A percentile compares a stretch with the other conserved stretches of the same genome.
phyloP scores from a whole-genome alignment of 164 flowering plant species.

The Aristolochia contorta region DNA sequence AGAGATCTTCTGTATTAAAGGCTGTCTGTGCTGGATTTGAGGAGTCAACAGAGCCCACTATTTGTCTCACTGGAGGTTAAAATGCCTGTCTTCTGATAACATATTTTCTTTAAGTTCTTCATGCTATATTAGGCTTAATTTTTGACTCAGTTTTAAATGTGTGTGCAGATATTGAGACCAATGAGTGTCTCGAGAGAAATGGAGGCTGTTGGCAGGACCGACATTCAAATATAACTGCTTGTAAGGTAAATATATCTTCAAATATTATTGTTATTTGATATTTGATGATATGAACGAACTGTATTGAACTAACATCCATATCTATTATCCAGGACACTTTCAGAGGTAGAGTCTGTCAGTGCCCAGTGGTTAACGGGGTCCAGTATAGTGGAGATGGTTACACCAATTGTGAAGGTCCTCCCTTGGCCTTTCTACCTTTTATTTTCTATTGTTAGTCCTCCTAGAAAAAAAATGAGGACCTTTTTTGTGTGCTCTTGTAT shows the following conservation, averaged over 20 bases:
- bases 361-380: constrained; percentile 69
- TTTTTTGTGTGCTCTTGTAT: background rate
- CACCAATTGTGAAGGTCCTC: constrained; percentile 54
- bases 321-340: constrained; percentile 58
- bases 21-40: constrained; percentile 87
- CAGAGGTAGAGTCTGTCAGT: constrained; percentile 83
- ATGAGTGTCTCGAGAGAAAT: constrained; percentile 72
- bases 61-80: constrained; percentile 44
- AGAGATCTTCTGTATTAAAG: constrained; percentile 66
- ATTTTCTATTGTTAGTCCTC: background rate
- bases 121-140: too few species aligned
- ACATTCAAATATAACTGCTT: constrained; percentile 50
- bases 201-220: constrained; percentile 83
- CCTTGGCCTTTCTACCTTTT: background rate
- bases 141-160: too few species aligned
- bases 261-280: background rate
- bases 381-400: constrained; percentile 89
- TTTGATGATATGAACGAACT: too few species aligned
- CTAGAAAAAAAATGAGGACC: background rate
- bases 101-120: too few species aligned
- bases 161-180: constrained; percentile 65
- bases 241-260: constrained; percentile 39
- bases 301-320: too few species aligned
- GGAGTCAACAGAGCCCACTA: constrained; percentile 58
- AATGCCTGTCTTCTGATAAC: background rate